Evolutionary conservation across 208 protist genomes (phyloP), one percentile per base, ranked within the genome.

Genomic region (Crithidia sp.): DNA sequence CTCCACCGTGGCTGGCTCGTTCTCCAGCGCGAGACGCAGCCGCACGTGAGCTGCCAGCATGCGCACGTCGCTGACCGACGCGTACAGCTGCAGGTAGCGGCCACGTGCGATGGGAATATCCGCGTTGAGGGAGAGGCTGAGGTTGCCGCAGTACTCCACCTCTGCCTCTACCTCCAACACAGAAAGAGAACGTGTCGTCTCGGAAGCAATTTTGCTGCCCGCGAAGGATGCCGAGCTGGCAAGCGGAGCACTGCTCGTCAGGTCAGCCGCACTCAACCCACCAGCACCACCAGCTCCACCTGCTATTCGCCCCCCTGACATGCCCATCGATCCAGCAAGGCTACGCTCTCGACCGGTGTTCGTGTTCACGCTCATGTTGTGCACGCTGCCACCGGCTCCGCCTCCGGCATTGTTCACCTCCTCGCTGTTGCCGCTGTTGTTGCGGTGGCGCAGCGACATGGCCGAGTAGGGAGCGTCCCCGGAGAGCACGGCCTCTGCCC

Each of bases 71-170:
- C 73, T 76, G 50, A 96, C 50, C 36, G 87, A 83, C 43, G 87
- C 80, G 55, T 85, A 90, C 47, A 92, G 72, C n/a, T 89, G 89
- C 52, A 96, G 75, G 39, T 83, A 87, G 2, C 89, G 77, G 8
- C 92, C 92, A 6, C 92, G 92, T 10, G 69, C 73, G 69, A 96
- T 79, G 41, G 81, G 86, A 41, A 96, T 62, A 67, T 96, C 89
- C 2, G 88, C 88, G 40, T 83, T 76, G 12, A 94, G 80, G 10
- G 84, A 88, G 8, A 87, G 77, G 52, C 88, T 88, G 10, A 91
- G 67, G 28, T 83, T 82, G 2, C 92, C 92, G 60, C 72, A 74
- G 79, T 96, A 96, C 79, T 96, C 89, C 58, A 94, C 77, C 75
- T 94, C 88, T 9, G 81, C 78, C 76, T 96, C 92, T 2, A 88